Evolutionary conservation across 2,329 filamentous ascomycete genomes (phyloP).

Genomic region (Biscogniauxia sp.): DNA sequence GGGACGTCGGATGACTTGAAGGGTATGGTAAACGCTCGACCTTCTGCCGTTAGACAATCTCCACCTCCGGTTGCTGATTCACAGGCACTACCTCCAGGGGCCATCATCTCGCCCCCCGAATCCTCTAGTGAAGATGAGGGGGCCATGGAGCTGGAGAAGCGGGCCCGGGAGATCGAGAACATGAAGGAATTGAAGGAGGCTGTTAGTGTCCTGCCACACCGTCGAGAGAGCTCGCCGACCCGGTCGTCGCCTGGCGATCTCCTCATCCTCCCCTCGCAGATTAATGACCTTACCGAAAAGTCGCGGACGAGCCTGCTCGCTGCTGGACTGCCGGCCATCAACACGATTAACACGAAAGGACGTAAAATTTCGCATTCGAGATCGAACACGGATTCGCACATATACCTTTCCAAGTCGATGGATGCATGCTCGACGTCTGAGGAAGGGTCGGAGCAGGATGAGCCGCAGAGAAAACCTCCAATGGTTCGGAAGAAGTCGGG

Average conservation of each 20-base stretch:
- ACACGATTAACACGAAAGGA: conserved; percentile 37
- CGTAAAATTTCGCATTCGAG: conserved; percentile 50
- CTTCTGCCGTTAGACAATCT: conserved; percentile 69
- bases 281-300: conserved; percentile 32
- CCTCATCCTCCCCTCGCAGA: conserved; percentile 37
- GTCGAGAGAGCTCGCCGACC: conserved; percentile 56
- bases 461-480: conserved; percentile 67
- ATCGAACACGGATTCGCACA: conserved; percentile 54
- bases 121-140: conserved; percentile 85
- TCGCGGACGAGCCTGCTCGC: conserved; percentile 50
- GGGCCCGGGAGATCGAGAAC: conserved; percentile 50
- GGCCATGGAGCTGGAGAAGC: conserved; percentile 36
- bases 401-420: conserved; percentile 44
- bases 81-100: conserved; percentile 73
- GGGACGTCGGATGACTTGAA: conserved; percentile 51
- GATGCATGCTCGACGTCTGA: conserved; percentile 56
- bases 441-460: conserved; percentile 59
- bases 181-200: conserved; percentile 75
- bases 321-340: conserved; percentile 42
- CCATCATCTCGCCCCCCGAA: conserved; percentile 88
- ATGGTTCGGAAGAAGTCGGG: conserved; percentile 99
- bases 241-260: conserved; percentile 36
- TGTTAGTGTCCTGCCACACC: conserved; percentile 73
- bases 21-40: conserved; percentile 41
- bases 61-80: conserved; percentile 76